Base-by-base conservation (phyloP, 345 rosid genomes). In the Microcos paniculata region DNA sequence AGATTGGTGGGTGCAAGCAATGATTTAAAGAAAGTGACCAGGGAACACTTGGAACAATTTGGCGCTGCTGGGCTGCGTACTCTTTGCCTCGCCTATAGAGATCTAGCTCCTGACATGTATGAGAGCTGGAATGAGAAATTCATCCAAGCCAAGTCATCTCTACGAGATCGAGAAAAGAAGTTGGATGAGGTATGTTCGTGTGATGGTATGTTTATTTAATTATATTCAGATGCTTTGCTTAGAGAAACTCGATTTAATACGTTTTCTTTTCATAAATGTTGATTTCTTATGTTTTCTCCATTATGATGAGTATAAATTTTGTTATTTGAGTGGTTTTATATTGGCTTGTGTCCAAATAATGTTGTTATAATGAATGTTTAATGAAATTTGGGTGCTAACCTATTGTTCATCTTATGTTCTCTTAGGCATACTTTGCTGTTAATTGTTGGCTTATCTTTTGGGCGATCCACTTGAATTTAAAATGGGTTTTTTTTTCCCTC, bases 21-120 rank as follows among this genome's bases (percentile, higher is more conserved):
- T 73, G 87, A 87, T 75, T 26, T 96, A 24, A 89, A 89, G 87
- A 92, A 88, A 82, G 87, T 91, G 72, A 90, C 90, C 9, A 88
- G 97, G 85, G 94, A 83, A 74, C 92, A 96, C 80, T 84, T 96
- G 91, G 99, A 92, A 83, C 87, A 91, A 68, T 96, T 90, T 84
- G 99, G 99, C 79, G 84, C 98, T 82, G 88, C 99, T 79, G 99
- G 99, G 73, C 79, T 96, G 73, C 98, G 98, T 57, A 96, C 99
- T 73, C 99, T 96, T 81, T 96, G 98, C 87, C 90, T 96, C 58
- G 99, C 97, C 64, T 96, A 91, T 73, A 87, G 79, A 84, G 89
- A 92, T 82, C 85, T 96, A 80, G 83, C 84, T 82, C 93, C 97
- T 33, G 89, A 88, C 63, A 66, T 81, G 48, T 96, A 94, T 86